Base-by-base conservation (phyloP, 2,329 filamentous ascomycete species). In the Lithohypha guttulata region DNA sequence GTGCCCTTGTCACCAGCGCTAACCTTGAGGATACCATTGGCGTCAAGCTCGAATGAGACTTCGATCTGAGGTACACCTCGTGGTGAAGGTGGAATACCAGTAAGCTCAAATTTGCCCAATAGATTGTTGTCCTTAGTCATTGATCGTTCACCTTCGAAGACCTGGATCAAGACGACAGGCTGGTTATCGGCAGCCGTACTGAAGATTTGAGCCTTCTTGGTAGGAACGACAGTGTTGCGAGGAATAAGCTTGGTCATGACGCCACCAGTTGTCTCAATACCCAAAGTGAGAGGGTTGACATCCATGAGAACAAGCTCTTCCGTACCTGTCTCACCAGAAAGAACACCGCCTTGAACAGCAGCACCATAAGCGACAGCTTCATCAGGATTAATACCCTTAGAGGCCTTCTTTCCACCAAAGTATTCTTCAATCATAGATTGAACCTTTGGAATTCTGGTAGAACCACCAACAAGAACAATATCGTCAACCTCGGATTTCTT, bases 331-430 rank as follows among this genome's bases (percentile, higher is more conserved):
- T 95, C 85, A 52, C 86, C 86, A 53, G 86, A 82, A 47, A 98
- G 74, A 59, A 96, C 79, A 81, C 87, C 89, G 69, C 82, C 91
- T 70, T 98, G 91, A 54, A 96, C 86, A 53, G 91, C 89, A 49
- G 91, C 91, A 69, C 91, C 91, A 63, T 87, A 96, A 59, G 91
- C 91, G 54, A 96, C 91, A 69, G 91, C 91, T 74, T 96, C 91
- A 60, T 98, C 91, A 55, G 91, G 91, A 78, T 96, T 96, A 64
- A 98, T 94, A 68, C 86, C 85, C 84, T 96, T 96, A 76, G 82
- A 87, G 55, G 87, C 86, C 75, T 91, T 87, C 84, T 96, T 96
- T 65, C 87, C 81, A 55, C 61, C 71, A 63, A 96, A 96, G 77
- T 76, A 96, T 68, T 96, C 87, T 73, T 96, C 86, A 52, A 96